These are phyloP conservation scores for Fusarium domesticum DNA, from an alignment of 2,329 filamentous ascomycete species.

Conservation along the genomic window DNA sequence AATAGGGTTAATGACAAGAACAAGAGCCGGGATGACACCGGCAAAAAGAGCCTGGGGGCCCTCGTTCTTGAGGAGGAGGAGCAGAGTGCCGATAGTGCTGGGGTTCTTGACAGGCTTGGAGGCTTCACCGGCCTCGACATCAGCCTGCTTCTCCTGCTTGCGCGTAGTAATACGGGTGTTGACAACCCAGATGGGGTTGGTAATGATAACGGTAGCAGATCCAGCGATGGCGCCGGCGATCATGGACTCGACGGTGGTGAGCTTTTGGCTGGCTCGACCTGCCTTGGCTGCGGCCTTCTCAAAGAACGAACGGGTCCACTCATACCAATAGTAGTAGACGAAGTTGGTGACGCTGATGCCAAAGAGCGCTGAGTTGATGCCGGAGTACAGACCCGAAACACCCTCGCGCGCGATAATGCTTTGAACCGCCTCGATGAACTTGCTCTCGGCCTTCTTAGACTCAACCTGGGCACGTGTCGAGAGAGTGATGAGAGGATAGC, in stretches of 20 bases:
- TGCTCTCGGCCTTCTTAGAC: conserved; percentile 84
- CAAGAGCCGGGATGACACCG: conserved; percentile 86
- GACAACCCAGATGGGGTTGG: conserved; percentile 98
- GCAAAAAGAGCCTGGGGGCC: conserved; percentile 83
- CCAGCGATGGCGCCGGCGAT: conserved; percentile 91
- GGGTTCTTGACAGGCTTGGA: conserved; percentile 50
- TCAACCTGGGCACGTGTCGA: conserved; percentile 98
- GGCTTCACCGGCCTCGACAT: conserved; percentile 39
- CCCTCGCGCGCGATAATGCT: conserved; percentile 91
- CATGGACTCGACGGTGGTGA: conserved; percentile 92
- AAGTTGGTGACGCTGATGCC: conserved; percentile 99
- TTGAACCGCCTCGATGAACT: conserved; percentile 77
- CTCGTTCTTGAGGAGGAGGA: conserved; percentile 78
- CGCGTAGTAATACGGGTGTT: conserved; percentile 98
- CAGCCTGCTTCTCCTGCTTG: conserved; percentile 54
- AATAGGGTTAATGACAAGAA: conserved; percentile 97
- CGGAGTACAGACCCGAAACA: conserved; percentile 82
- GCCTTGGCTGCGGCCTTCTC: conserved; percentile 71
- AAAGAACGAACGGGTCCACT: conserved; percentile 90
- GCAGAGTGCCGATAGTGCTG: conserved; percentile 76
- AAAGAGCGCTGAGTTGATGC: conserved; percentile 90
- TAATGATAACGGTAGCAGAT: conserved; percentile 89
- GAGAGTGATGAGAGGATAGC: conserved; percentile 94
- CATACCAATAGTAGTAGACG: conserved; percentile 99
- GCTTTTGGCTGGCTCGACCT: conserved; percentile 71